phyloP scores from a whole-genome alignment of 352 stramenopile genomes.

The Pythium chondricola region DNA sequence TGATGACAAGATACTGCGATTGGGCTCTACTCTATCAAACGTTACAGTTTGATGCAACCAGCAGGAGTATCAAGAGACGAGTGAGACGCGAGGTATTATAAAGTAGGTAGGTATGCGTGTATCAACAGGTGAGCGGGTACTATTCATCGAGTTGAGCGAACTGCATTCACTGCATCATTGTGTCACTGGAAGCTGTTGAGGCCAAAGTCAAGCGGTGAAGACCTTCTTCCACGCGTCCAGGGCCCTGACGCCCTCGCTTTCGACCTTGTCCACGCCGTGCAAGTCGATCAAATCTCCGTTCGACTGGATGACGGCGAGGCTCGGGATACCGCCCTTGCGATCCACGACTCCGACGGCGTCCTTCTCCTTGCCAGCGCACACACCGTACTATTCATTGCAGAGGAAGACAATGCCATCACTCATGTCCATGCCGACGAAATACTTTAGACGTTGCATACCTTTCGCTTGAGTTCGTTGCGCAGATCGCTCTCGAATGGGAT shows the following conservation, averaged over 20 bases:
- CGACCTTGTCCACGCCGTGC: slow-evolving; percentile 50
- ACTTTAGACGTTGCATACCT: slow-evolving; percentile 23
- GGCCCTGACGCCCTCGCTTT: slow-evolving; percentile 40
- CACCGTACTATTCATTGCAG: slow-evolving; percentile 36
- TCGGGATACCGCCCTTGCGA: slow-evolving; percentile 67
- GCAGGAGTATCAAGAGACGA: too few relatives aligned
- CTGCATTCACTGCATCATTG: too few relatives aligned
- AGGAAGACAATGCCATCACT: neutral
- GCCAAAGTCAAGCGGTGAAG: slow-evolving; percentile 11
- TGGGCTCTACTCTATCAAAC: too few relatives aligned
- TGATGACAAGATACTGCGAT: slow-evolving; percentile 1
- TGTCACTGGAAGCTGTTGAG: too few relatives aligned
- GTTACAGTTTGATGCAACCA: too few relatives aligned
- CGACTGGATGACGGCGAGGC: slow-evolving; percentile 54
- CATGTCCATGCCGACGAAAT: neutral
- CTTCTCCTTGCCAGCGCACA: slow-evolving; percentile 68
- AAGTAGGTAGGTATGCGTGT: too few relatives aligned
- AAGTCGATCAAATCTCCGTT: slow-evolving; percentile 67
- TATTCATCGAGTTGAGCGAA: too few relatives aligned
- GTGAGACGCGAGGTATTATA: too few relatives aligned
- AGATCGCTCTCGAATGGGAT: slow-evolving; percentile 59
- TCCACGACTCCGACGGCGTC: slow-evolving; percentile 42
- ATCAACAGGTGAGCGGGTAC: too few relatives aligned
- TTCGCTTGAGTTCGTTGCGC: slow-evolving; percentile 69
- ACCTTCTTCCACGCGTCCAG: slow-evolving; percentile 36